Conservation (phyloP, 2,329 filamentous ascomycete species). For the Incumbomyces delicatus region DNA sequence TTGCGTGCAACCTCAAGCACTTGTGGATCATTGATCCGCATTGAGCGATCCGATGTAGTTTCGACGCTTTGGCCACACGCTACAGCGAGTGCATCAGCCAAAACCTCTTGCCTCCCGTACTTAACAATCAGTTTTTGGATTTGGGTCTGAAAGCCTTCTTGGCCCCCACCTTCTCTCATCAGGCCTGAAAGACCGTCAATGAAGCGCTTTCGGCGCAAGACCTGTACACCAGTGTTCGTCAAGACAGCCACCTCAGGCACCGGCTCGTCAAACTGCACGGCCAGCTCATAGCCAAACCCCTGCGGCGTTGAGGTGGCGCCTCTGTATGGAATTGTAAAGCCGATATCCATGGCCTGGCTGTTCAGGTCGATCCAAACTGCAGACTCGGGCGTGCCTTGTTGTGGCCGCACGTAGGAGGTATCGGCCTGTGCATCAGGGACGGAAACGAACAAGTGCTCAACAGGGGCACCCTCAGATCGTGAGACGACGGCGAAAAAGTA, state of each 20-base stretch:
- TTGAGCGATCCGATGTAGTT: conserved; percentile 59
- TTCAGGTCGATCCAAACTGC: conserved; percentile 70
- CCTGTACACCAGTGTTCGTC: conserved; percentile 81
- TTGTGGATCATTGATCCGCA: conserved; percentile 66
- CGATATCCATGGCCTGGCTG: conserved; percentile 66
- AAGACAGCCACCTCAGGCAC: conserved; percentile 80
- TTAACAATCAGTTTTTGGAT: conserved; percentile 72
- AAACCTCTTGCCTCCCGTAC: conserved; percentile 81
- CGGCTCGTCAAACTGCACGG: conserved; percentile 83
- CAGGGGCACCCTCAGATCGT: conserved; percentile 48
- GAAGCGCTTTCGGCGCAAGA: conserved; percentile 70
- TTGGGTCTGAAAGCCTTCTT: conserved; percentile 72
- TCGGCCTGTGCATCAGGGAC: conserved; percentile 62
- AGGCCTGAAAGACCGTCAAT: conserved; percentile 87
- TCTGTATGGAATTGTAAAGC: conserved; percentile 64
- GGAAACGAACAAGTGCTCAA: conserved; percentile 69
- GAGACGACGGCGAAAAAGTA: conserved; percentile 81
- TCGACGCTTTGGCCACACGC: conserved; percentile 90
- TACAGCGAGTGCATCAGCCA: conserved; percentile 84
- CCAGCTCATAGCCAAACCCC: conserved; percentile 90
- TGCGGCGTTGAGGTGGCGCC: conserved; percentile 56
- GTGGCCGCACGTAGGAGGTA: conserved; percentile 30
- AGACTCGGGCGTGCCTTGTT: conserved; percentile 62
- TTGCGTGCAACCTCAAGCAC: conserved; percentile 77
- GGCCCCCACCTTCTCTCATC: conserved; percentile 61